Conservation (phyloP, 768 basidiomycete genomes). For the Lentinula aciculospora region DNA sequence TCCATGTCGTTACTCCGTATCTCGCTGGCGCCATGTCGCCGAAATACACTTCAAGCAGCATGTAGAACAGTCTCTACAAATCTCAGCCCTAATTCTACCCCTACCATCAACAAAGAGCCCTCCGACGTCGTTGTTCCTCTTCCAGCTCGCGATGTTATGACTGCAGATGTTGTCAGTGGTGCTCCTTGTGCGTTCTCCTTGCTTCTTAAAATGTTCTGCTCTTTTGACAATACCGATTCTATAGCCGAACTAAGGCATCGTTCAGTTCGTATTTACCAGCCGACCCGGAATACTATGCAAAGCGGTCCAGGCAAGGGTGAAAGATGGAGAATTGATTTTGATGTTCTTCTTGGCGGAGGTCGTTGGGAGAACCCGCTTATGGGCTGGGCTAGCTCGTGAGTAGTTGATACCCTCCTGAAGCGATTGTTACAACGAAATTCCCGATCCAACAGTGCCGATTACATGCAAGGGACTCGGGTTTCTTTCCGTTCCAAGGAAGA, state of each 20-base stretch:
- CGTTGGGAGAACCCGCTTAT: slow-evolving; percentile 98
- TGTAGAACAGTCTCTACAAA: slow-evolving; percentile 1
- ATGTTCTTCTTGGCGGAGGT: slow-evolving; percentile 81
- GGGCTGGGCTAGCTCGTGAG: slow-evolving; percentile 94
- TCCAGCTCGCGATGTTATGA: slow-evolving; percentile 56
- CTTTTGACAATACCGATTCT: slow-evolving; percentile 4
- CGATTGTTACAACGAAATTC: not conserved
- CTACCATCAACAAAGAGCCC: slow-evolving; percentile 14
- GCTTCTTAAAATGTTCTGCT: not conserved
- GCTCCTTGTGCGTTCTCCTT: slow-evolving; percentile 60
- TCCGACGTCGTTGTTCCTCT: slow-evolving; percentile 38
- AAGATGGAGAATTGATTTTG: slow-evolving; percentile 94
- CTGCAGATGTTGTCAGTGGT: slow-evolving; percentile 81
- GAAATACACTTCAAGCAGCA: slow-evolving; percentile 1
- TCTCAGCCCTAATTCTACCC: not conserved
- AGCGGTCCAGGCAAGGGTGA: slow-evolving; percentile 81
- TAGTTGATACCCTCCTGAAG: slow-evolving; percentile 10
- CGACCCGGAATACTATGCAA: slow-evolving; percentile 93
- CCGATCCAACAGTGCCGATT: slow-evolving; percentile 65
- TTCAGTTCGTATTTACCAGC: slow-evolving; percentile 86
- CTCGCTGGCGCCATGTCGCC: slow-evolving; percentile 1
- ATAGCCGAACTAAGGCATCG: slow-evolving; percentile 83
- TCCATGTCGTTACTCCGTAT: slow-evolving; percentile 6
- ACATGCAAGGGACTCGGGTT: slow-evolving; percentile 87
- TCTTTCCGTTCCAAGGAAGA: slow-evolving; percentile 85